phyloP scores from a whole-genome alignment of 2,329 filamentous ascomycete genomes.

The Aureobasidium sp. region DNA sequence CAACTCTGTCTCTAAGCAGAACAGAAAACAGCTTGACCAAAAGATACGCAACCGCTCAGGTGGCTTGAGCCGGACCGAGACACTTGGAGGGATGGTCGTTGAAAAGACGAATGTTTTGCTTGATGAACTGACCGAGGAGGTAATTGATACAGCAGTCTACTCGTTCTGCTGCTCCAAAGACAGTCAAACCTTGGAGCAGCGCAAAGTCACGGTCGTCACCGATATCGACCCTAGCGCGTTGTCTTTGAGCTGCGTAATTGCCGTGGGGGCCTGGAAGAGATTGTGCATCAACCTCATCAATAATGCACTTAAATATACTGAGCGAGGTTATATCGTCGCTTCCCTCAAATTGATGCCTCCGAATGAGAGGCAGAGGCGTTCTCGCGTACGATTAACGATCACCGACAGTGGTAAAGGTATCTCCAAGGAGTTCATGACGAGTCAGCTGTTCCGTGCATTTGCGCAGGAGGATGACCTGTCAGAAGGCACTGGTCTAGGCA shows the following conservation, averaged over 20 bases:
- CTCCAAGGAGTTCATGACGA: constrained; percentile 46
- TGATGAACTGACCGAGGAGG: constrained; percentile 1
- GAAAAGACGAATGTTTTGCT: constrained; percentile 5
- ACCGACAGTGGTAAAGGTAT: constrained; percentile 62
- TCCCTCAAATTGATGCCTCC: background rate
- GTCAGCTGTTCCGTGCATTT: constrained; percentile 28
- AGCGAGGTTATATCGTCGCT: constrained; percentile 30
- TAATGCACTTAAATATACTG: constrained; percentile 42
- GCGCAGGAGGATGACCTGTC: constrained; percentile 28
- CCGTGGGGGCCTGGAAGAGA: constrained; percentile 17
- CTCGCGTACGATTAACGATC: constrained; percentile 30
- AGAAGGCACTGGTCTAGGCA: constrained; percentile 29
- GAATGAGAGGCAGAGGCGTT: constrained; percentile 1
- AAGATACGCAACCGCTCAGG: background rate
- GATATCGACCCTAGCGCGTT: constrained; percentile 7
- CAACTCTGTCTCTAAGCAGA: constrained; percentile 20
- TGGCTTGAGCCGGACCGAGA: background rate
- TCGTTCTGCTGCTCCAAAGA: constrained; percentile 9
- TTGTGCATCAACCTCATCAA: constrained; percentile 25
- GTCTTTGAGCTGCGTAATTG: constrained; percentile 1
- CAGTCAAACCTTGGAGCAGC: background rate
- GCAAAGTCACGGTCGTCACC: constrained; percentile 2
- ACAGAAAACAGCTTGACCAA: background rate
- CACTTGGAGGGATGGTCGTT: constrained; percentile 8
- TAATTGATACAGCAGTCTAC: constrained; percentile 8